Percentiles rank a stretch among this genome's conserved stretches.
Evolutionary conservation across 495 filamentous ascomycete genomes (phyloP).

Genomic region (Hypoxylon crocopeplum): DNA sequence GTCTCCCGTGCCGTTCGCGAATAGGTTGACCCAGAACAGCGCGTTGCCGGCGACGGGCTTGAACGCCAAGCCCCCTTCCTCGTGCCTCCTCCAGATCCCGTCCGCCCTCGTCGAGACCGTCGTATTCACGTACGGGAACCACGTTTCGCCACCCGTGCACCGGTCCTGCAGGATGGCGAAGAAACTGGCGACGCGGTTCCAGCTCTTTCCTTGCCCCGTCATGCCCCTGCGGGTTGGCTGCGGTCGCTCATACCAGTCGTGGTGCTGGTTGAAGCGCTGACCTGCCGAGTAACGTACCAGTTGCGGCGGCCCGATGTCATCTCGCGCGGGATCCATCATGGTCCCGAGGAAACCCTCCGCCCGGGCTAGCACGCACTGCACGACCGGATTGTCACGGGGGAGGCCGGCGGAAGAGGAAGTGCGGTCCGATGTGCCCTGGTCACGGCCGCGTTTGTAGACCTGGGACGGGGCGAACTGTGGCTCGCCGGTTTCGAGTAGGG

Average conservation of each 20-base stretch:
- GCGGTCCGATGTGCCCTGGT: constrained; percentile 45
- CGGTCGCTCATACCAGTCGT: constrained; percentile 55
- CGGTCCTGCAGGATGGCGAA: constrained; percentile 53
- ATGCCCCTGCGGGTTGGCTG: constrained; percentile 38
- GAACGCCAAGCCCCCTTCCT: constrained; percentile 60
- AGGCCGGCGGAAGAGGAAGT: constrained; percentile 55
- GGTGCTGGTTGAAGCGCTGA: constrained; percentile 54
- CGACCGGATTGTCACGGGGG: constrained; percentile 48
- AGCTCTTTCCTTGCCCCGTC: constrained; percentile 37
- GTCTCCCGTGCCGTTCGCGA: constrained; percentile 56
- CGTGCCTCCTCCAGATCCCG: constrained; percentile 50
- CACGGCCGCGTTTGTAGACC: constrained; percentile 48
- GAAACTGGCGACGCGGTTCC: constrained; percentile 57
- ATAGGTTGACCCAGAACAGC: constrained; percentile 62
- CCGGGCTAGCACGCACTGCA: constrained; percentile 51
- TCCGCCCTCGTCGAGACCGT: constrained; percentile 22
- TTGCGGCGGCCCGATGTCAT: constrained; percentile 58
- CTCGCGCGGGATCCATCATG: constrained; percentile 49
- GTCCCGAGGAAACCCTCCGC: constrained; percentile 52
- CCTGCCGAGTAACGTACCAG: constrained; percentile 56
- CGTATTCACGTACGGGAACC: constrained; percentile 51
- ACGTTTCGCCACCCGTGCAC: constrained; percentile 55
- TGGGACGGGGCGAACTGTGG: constrained; percentile 47
- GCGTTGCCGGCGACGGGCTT: constrained; percentile 58
- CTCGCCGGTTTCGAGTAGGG: constrained; percentile 48